Conservation (phyloP, 2,329 filamentous ascomycete genomes). For the Pseudogymnoascus sp. region DNA sequence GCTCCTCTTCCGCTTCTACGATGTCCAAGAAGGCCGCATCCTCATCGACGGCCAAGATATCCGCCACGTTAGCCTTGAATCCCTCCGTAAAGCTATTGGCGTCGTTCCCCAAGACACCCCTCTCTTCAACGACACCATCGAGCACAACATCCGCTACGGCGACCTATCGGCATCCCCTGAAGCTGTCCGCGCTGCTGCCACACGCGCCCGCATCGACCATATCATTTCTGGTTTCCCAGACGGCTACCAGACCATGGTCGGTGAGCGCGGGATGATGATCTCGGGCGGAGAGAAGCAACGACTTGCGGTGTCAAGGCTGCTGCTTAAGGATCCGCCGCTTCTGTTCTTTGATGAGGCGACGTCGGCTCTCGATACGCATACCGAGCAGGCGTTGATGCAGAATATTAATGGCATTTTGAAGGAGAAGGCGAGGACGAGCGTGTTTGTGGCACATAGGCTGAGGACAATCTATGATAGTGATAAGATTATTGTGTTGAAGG, state of each 20-base stretch:
- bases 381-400: slow-evolving; percentile 79
- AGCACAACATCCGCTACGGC: slow-evolving; percentile 93
- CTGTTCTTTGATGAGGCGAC: slow-evolving; percentile 96
- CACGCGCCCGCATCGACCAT: slow-evolving; percentile 77
- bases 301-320: slow-evolving; percentile 71
- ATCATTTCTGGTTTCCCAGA: slow-evolving; percentile 73
- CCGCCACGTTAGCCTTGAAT: slow-evolving; percentile 72
- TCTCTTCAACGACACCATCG: slow-evolving; percentile 92
- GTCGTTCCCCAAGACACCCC: slow-evolving; percentile 97
- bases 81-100: slow-evolving; percentile 76
- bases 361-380: slow-evolving; percentile 85
- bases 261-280: slow-evolving; percentile 94
- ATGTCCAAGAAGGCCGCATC: slow-evolving; percentile 77
- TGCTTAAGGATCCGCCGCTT: slow-evolving; percentile 83
- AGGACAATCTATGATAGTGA: slow-evolving; percentile 92
- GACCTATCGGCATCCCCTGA: slow-evolving; percentile 68
- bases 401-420: slow-evolving; percentile 91
- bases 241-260: slow-evolving; percentile 86
- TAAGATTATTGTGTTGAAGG: slow-evolving; percentile 82
- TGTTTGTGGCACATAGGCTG: slow-evolving; percentile 89
- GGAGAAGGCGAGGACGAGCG: slow-evolving; percentile 81
- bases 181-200: slow-evolving; percentile 68
- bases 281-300: slow-evolving; percentile 92
- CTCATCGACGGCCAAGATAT: slow-evolving; percentile 91
- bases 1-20: slow-evolving; percentile 90